These are phyloP conservation scores for Populus pruinosa DNA, from an alignment of 345 rosid species.

Conservation along the genomic window DNA sequence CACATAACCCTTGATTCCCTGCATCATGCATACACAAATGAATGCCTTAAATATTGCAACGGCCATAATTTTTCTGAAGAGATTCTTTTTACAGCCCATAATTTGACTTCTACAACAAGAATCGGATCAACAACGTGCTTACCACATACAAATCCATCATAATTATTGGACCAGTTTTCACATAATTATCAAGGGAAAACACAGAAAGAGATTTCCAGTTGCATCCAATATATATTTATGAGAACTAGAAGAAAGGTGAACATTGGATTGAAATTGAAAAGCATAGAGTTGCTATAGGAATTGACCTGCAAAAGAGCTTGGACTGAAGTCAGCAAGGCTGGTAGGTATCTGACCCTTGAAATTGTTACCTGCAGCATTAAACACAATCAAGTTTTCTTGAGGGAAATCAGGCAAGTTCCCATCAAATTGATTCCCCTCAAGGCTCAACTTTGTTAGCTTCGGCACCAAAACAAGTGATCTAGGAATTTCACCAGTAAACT, in stretches of 20 bases:
- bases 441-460: slow-evolving; percentile 41
- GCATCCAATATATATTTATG: no score
- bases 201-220: not conserved
- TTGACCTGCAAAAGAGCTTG: slow-evolving; percentile 47
- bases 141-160: no score
- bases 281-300: not conserved
- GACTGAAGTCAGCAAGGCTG: slow-evolving; percentile 31
- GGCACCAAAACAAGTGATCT: slow-evolving; percentile 41
- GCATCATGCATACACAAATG: not conserved
- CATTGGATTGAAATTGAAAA: not conserved
- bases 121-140: not conserved
- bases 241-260: not conserved
- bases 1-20: slow-evolving; percentile 72
- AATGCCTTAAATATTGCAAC: not conserved
- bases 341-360: slow-evolving; percentile 54
- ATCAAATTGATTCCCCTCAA: slow-evolving; percentile 51
- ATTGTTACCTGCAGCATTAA: slow-evolving; percentile 48
- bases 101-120: not conserved
- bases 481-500: slow-evolving; percentile 53
- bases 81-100: not conserved
- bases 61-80: not conserved
- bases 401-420: slow-evolving; percentile 56
- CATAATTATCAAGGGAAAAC: not conserved
- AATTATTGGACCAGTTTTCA: not conserved
- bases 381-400: slow-evolving; percentile 28